A percentile compares a stretch with the other conserved stretches of the same genome.
Conservation (phyloP, 108 stramenopile genomes). For the Cyclostephanos tholiformis region DNA sequence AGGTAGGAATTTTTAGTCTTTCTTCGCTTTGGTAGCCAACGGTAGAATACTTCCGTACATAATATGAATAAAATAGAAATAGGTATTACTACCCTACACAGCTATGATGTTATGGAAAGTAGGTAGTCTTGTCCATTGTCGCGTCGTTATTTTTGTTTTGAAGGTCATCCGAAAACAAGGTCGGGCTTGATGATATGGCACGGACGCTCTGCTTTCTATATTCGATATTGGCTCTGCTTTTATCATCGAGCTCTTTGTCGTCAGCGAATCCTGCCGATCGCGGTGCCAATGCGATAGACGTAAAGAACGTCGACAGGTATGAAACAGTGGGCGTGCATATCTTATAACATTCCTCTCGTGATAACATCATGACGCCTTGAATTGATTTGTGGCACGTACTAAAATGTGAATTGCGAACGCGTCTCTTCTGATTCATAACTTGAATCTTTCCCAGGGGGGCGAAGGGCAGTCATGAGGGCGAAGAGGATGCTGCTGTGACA, state of each 20-base stretch:
- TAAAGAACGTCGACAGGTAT: neutral
- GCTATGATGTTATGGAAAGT: no score
- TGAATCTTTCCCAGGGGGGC: neutral
- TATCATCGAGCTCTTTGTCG: neutral
- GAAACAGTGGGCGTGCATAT: no score
- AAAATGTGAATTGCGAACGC: neutral
- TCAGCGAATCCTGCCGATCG: neutral
- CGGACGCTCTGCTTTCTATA: neutral
- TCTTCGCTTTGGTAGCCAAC: no score
- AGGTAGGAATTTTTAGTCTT: no score
- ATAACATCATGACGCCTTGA: no score
- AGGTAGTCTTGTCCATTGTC: neutral
- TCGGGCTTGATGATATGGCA: neutral
- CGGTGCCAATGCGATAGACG: neutral
- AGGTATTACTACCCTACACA: no score
- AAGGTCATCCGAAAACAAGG: neutral
- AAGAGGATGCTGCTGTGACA: slow-evolving; percentile 12
- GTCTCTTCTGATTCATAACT: neutral
- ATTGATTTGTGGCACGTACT: no score
- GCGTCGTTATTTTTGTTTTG: neutral
- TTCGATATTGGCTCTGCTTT: neutral
- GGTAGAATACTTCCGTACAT: no score
- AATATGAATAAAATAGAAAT: no score
- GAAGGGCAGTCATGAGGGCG: slow-evolving; percentile 17
- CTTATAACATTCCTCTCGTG: neutral